phyloP scores from a whole-genome alignment of 2,329 filamentous ascomycete species.

The Domatiomyces globalis region DNA sequence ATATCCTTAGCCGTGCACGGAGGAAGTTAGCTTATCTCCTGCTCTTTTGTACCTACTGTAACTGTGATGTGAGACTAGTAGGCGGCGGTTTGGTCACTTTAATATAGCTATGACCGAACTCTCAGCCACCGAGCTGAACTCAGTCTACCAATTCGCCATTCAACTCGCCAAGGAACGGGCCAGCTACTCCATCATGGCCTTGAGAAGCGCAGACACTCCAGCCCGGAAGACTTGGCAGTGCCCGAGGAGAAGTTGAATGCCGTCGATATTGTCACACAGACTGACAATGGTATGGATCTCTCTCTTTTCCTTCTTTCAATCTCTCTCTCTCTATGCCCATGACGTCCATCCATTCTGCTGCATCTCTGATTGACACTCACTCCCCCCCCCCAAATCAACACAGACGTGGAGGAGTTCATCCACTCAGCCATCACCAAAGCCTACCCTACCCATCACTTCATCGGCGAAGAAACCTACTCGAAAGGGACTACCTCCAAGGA shows the following conservation, averaged over 20 bases:
- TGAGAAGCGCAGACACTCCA: slow-evolving; percentile 35
- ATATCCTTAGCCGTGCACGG: neutral
- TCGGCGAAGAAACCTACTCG: slow-evolving; percentile 65
- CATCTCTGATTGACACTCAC: neutral
- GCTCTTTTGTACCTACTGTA: neutral
- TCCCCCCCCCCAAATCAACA: neutral
- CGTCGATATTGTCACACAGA: slow-evolving; percentile 65
- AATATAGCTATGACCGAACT: slow-evolving; percentile 1
- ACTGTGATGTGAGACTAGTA: too few relatives aligned
- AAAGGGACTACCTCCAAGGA: slow-evolving; percentile 47
- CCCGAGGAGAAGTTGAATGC: slow-evolving; percentile 56
- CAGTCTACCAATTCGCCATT: slow-evolving; percentile 57
- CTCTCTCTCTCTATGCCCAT: neutral
- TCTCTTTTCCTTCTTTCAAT: neutral
- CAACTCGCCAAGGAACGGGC: slow-evolving; percentile 55
- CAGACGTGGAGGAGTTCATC: slow-evolving; percentile 61
- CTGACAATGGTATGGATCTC: slow-evolving; percentile 47
- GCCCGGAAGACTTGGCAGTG: slow-evolving; percentile 17
- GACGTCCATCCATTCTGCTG: neutral
- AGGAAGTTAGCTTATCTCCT: neutral
- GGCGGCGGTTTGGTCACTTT: neutral
- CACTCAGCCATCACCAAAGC: slow-evolving; percentile 41
- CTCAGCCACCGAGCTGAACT: slow-evolving; percentile 38
- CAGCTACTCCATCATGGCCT: slow-evolving; percentile 51
- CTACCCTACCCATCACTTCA: slow-evolving; percentile 58